A percentile compares a stretch with the other conserved stretches of the same genome.
Evolutionary conservation across 495 filamentous ascomycete genomes (phyloP).

Genomic region (Penicillium angulare): DNA sequence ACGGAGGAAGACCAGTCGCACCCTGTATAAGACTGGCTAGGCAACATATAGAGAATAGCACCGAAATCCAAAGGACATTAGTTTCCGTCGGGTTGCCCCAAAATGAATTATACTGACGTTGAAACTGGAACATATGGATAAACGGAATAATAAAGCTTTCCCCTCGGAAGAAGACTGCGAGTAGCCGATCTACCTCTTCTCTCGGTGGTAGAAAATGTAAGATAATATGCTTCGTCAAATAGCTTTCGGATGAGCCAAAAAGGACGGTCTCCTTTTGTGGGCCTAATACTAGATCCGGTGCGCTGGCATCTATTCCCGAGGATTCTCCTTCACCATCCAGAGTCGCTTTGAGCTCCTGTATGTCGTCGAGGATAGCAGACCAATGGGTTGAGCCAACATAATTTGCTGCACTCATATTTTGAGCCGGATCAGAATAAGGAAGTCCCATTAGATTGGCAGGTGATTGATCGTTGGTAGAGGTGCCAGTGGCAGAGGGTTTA

Average conservation of each 20-base stretch:
- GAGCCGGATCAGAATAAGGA: not conserved
- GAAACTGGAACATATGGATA: constrained; percentile 4
- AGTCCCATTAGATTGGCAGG: not conserved
- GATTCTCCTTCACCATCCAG: not conserved
- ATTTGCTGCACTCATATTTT: not conserved
- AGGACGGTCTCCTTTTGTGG: not conserved
- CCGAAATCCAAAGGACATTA: not conserved
- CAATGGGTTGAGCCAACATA: constrained; percentile 14
- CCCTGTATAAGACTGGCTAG: not conserved
- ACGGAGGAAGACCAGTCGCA: not conserved
- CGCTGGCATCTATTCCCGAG: not conserved
- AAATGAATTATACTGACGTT: not conserved
- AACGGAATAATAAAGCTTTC: constrained; percentile 4
- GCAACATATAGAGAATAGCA: constrained; percentile 6
- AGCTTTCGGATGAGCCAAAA: not conserved
- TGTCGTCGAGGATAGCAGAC: constrained; percentile 13
- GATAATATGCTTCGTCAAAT: not conserved
- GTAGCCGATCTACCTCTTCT: constrained; percentile 1
- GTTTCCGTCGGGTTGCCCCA: not conserved
- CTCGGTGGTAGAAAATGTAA: not conserved
- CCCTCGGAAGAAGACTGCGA: constrained; percentile 1
- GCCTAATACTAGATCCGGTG: not conserved
- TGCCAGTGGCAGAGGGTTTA: not conserved
- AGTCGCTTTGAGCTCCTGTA: constrained; percentile 1
- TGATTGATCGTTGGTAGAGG: not conserved